phyloP scores from a whole-genome alignment of 2,329 filamentous ascomycete genomes.

The Aspergillus viridinutans region DNA sequence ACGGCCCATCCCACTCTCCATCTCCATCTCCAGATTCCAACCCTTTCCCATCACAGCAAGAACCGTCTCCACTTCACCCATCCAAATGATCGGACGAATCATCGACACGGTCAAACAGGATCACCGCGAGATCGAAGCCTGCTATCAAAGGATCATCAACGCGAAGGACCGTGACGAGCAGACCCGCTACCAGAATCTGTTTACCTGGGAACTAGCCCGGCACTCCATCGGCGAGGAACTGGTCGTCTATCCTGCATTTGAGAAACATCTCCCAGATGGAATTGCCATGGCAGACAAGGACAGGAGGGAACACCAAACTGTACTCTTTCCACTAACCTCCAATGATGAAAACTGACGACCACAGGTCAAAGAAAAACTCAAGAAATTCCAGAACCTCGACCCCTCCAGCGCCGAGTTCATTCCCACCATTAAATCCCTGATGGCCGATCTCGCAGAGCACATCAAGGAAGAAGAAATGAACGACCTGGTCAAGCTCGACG shows the following conservation, averaged over 20 bases:
- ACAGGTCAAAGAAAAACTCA: conserved; percentile 48
- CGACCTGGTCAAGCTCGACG: conserved; percentile 47
- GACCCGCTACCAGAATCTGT: conserved; percentile 45
- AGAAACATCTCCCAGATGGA: conserved; percentile 45
- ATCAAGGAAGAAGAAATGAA: conserved; percentile 48
- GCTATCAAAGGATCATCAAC: conserved; percentile 41
- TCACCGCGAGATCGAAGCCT: conserved; percentile 37
- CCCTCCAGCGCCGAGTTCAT: conserved; percentile 38
- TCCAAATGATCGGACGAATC: conserved; percentile 10
- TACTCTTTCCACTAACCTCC: conserved; percentile 11
- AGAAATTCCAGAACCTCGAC: conserved; percentile 45
- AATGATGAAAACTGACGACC: neutral
- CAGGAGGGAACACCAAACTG: conserved; percentile 45
- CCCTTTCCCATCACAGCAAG: neutral
- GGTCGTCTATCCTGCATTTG: conserved; percentile 51
- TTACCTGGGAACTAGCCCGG: conserved; percentile 50
- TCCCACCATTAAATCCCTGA: conserved; percentile 38
- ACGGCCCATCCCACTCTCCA: neutral
- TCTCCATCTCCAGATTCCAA: neutral
- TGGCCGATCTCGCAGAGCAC: conserved; percentile 41
- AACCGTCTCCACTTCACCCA: neutral
- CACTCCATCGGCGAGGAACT: conserved; percentile 49
- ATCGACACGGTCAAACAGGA: conserved; percentile 38
- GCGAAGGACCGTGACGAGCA: conserved; percentile 39
- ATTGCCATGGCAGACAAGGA: conserved; percentile 46